Evolutionary conservation across 1,139 yeast species (phyloP), one percentile per base, ranked within the genome.

Genomic region (Pneumocystis canis): DNA sequence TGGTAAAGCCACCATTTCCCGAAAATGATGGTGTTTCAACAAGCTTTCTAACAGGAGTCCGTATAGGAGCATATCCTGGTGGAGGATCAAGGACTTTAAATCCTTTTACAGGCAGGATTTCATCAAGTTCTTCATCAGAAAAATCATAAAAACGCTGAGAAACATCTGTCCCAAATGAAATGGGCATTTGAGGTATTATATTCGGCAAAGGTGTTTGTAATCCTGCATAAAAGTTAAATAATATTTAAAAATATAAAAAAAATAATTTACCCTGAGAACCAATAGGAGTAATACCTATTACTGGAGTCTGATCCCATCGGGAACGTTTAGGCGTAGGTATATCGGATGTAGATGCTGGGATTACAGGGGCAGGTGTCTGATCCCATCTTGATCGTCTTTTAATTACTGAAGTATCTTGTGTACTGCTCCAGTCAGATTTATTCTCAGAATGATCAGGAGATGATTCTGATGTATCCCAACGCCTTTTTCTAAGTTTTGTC

Each of bases 61-160:
- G 66, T 32, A 69, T 65, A 11, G 79, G 83, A 40, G 72, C 71
- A 68, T 77, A 82, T 40, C 75, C 78, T 5, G 73, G 71, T 0
- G 89, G 88, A 0, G 79, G 79, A 1, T 74, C 71, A 0, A 81
- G 74, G 56, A 78, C 74, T 47, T 72, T 74, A 67, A 80, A 84
- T 0, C 85, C 87, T 9, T 71, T 73, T 1, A 72, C 66, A 0
- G 89, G 89, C 41, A 85, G 73, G 6, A 84, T 71, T 63, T 75
- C 73, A 65, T 82, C 80, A 16, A 84, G 73, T 31, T 79, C 75
- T 33, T 75, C 80, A 66, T 80, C 80, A 0, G 83, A 77, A 37
- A 83, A 71, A 0, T 78, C 77, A 4, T 81, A 74, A 1, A 83
- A 63, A 6, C 64, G 56, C 25, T 60, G 25, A 20, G 47, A 20